A percentile compares a stretch with the other conserved stretches of the same genome.
These are phyloP conservation scores for Chaetomium globosum DNA, from an alignment of 2,329 filamentous ascomycete species.

Conservation along the genomic window DNA sequence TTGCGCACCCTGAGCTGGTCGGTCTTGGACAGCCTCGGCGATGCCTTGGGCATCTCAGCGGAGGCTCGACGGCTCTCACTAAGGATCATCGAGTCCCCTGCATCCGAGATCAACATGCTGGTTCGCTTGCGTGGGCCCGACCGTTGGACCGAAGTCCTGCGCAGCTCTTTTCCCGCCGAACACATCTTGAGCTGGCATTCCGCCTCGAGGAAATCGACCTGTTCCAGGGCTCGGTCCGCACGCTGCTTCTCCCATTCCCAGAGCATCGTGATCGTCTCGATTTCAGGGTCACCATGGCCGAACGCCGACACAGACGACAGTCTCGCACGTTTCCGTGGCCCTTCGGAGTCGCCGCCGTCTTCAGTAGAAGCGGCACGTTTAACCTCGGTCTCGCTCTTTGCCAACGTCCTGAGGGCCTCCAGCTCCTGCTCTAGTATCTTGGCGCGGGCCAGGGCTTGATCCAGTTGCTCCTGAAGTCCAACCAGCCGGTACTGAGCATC, in stretches of 20 bases:
- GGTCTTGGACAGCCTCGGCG: conserved; percentile 45
- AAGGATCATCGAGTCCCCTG: conserved; percentile 49
- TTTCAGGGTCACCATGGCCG: conserved; percentile 50
- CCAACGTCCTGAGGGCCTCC: conserved; percentile 70
- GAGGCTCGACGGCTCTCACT: conserved; percentile 41
- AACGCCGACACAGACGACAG: conserved; percentile 47
- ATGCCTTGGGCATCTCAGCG: conserved; percentile 36
- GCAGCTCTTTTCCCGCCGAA: conserved; percentile 55
- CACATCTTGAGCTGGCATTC: conserved; percentile 73
- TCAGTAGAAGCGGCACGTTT: conserved; percentile 70
- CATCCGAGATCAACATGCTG: conserved; percentile 44
- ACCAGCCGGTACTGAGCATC: conserved; percentile 67
- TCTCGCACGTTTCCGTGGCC: conserved; percentile 65
- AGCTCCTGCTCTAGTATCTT: conserved; percentile 72
- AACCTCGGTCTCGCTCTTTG: conserved; percentile 70
- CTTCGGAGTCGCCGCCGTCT: conserved; percentile 52
- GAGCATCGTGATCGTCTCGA: conserved; percentile 57
- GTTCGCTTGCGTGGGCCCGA: conserved; percentile 44
- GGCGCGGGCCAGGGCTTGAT: conserved; percentile 63
- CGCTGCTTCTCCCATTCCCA: conserved; percentile 63
- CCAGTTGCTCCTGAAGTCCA: conserved; percentile 66
- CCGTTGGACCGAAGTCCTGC: conserved; percentile 35
- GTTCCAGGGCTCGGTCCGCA: conserved; percentile 69
- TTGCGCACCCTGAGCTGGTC: conserved; percentile 36
- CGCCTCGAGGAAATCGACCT: conserved; percentile 74